phyloP scores from a whole-genome alignment of 805 yeast species.

The Lipomyces yamadae region DNA sequence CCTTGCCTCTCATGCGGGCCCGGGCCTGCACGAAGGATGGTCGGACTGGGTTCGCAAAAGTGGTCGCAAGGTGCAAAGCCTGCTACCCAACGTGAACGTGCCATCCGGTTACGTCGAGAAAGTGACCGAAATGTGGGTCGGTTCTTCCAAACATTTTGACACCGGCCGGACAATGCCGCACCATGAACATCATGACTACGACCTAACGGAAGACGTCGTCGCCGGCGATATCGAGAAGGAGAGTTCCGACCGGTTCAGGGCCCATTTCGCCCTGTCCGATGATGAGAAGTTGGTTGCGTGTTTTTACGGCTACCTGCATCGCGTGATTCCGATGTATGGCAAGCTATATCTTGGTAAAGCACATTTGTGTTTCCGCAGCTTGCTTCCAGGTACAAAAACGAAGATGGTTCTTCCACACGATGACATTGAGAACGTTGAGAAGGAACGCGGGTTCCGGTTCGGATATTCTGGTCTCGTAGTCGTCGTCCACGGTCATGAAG shows the following conservation, averaged over 20 bases:
- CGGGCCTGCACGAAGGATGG: conserved; percentile 30
- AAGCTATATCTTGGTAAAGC: conserved; percentile 72
- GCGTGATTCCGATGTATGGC: conserved; percentile 81
- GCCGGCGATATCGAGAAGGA: conserved; percentile 34
- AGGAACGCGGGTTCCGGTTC: conserved; percentile 70
- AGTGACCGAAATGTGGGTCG: conserved; percentile 59
- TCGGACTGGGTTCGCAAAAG: conserved; percentile 39
- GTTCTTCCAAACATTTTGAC: conserved; percentile 66
- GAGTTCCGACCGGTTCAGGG: conserved; percentile 63
- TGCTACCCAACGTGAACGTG: conserved; percentile 21
- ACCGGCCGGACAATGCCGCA: conserved; percentile 39
- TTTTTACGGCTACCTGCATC: conserved; percentile 70
- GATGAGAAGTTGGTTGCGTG: conserved; percentile 62
- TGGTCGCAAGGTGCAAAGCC: conserved; percentile 32
- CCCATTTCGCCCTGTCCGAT: conserved; percentile 66
- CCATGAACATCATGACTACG: conserved; percentile 56
- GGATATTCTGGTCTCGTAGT: conserved; percentile 72
- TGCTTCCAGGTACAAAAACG: conserved; percentile 76
- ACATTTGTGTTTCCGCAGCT: conserved; percentile 77
- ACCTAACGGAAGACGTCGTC: conserved; percentile 49
- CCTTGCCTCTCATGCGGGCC: not conserved
- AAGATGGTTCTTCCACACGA: conserved; percentile 79
- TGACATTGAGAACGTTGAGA: conserved; percentile 72
- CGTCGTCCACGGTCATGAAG: conserved; percentile 75
- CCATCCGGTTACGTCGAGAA: conserved; percentile 40